Evolutionary conservation across 2,329 filamentous ascomycete genomes (phyloP).

Genomic region (Hypoxylon sp.): DNA sequence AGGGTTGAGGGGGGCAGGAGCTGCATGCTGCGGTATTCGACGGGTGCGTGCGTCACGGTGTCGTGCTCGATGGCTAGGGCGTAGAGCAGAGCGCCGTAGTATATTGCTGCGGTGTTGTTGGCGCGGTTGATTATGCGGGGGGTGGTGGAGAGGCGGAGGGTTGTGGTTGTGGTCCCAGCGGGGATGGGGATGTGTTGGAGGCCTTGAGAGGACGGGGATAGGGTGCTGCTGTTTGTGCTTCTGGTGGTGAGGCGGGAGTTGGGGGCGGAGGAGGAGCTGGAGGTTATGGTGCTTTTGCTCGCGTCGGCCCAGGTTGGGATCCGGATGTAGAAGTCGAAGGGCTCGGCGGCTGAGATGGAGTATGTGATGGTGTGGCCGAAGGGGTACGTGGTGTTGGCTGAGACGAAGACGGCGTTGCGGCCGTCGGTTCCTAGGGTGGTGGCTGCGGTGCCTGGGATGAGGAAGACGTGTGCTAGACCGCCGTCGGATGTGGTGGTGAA

Average conservation of each 20-base stretch:
- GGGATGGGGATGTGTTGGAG: conserved; percentile 38
- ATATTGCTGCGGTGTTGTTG: conserved; percentile 45
- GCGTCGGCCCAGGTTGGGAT: conserved; percentile 45
- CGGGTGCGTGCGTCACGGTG: conserved; percentile 22
- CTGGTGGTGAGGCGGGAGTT: background rate
- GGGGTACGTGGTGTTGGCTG: conserved; percentile 62
- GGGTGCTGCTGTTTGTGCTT: conserved; percentile 11
- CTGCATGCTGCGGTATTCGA: conserved; percentile 37
- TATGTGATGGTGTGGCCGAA: conserved; percentile 49
- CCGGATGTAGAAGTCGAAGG: conserved; percentile 49
- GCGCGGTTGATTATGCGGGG: conserved; percentile 40
- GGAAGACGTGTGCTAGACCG: conserved; percentile 62
- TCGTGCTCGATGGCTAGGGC: conserved; percentile 45
- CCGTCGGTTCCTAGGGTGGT: conserved; percentile 55
- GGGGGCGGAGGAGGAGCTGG: conserved; percentile 7
- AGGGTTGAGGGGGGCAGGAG: conserved; percentile 37
- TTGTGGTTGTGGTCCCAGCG: conserved; percentile 24
- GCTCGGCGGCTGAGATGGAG: conserved; percentile 47
- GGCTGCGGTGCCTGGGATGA: conserved; percentile 59
- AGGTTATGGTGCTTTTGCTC: conserved; percentile 26
- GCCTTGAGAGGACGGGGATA: conserved; percentile 24
- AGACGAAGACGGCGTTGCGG: conserved; percentile 54
- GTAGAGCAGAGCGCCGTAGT: conserved; percentile 48
- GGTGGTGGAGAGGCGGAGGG: conserved; percentile 32
- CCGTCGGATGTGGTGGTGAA: conserved; percentile 58